Base-by-base conservation (phyloP, 2,329 filamentous ascomycete genomes). In the Aureobasidium sp. region DNA sequence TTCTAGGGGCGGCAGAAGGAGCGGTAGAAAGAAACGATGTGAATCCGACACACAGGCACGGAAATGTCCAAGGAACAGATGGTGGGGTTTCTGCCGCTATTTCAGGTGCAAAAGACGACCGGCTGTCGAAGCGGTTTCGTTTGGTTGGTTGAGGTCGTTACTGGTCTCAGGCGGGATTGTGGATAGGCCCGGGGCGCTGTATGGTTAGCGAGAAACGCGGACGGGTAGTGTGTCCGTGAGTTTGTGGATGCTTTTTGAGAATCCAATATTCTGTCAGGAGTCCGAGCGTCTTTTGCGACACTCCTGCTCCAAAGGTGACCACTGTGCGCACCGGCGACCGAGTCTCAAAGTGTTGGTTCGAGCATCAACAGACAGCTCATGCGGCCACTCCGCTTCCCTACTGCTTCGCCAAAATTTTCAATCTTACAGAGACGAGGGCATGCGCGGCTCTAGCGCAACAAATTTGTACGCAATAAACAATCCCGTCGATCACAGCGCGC, bases 1-100 rank as follows among this genome's bases (percentile, higher is more conserved):
- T 62, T 62, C 60, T 62, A 62, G 60, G 49, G 60, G 60, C 60
- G 60, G 60, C 60, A 62, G 60, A 62, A 62, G 59, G 60, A 62
- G 60, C 60, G 60, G 60, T 53, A 62, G 60, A 62, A 62, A 62
- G 60, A 62, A 51, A 62, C 60, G 60, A 62, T 62, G 60, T 53
- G 57, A 62, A 55, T 62, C 60, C 60, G 60, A 62, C 25, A 62
- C 60, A 62, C 36, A 53, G 60, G 60, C 48, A 62, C 60, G 60
- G 60, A 62, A 53, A 62, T 55, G 60, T 62, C 60, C 60, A 62
- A 62, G 60, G 60, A 62, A 62, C 60, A 48, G 60, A 62, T 56
- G 60, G 60, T 62, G 60, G 60, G 60, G 60, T 62, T 62, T 39
- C 15, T 56, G 41, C 60, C 60, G 60, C 60, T 62, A 62, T 62